Percentiles rank a stretch among this genome's conserved stretches.
Evolutionary conservation across 495 filamentous ascomycete genomes (phyloP).

Genomic region (Aspergillus sclerotiicarbonarius): DNA sequence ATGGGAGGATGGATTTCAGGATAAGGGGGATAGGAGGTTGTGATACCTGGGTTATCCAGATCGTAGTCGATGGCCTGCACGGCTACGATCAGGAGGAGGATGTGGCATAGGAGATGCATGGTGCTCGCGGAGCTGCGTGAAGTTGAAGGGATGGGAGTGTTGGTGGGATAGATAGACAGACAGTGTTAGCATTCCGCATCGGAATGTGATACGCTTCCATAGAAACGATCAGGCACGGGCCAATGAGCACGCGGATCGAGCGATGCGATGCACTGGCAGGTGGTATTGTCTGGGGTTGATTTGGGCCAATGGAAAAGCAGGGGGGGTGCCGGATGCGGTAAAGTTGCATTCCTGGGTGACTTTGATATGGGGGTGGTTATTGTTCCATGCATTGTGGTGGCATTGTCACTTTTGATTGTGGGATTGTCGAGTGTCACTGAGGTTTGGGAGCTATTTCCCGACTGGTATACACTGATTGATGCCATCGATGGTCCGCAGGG

Average conservation of each 20-base stretch:
- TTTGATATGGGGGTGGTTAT: too few relatives aligned
- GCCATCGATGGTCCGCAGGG: too few relatives aligned
- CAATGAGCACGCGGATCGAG: background rate
- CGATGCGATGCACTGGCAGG: background rate
- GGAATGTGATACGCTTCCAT: background rate
- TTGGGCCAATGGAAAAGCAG: background rate
- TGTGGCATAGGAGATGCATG: background rate
- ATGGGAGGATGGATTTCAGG: background rate
- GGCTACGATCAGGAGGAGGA: background rate
- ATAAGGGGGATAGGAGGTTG: slow-evolving; percentile 10
- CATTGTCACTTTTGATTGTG: too few relatives aligned
- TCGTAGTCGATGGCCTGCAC: background rate
- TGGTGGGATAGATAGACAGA: background rate
- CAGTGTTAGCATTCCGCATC: background rate
- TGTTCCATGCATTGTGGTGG: too few relatives aligned
- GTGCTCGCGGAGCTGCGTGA: background rate
- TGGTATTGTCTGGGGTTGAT: background rate
- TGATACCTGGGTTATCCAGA: background rate
- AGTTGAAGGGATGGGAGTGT: background rate
- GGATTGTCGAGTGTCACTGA: too few relatives aligned
- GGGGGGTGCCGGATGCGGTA: slow-evolving; percentile 9
- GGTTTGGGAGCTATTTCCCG: too few relatives aligned
- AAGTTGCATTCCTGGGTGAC: slow-evolving; percentile 15
- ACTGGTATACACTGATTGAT: too few relatives aligned
- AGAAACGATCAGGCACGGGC: background rate